Evolutionary conservation across 2,329 filamentous ascomycete genomes (phyloP), one percentile per base, ranked within the genome.

Genomic region (Zasmidium angulare): DNA sequence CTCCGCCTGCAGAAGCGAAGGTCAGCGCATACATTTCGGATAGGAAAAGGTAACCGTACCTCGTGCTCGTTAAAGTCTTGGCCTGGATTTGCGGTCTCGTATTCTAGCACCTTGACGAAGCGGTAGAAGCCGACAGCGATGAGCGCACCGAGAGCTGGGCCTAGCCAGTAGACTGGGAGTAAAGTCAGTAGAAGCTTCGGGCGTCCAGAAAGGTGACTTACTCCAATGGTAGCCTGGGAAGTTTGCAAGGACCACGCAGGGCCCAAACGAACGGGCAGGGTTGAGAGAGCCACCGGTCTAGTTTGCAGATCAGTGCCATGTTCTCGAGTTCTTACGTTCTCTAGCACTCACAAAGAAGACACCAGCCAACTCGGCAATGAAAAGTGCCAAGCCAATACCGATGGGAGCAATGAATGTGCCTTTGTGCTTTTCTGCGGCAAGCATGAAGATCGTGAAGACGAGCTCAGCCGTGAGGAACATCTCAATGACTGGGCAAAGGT

Each of bases 391-490:
- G 3, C 79, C 68, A 29, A 69, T 72, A 23, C 72, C 75, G 43
- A 77, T 65, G 0, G 75, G 75, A 7, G 75, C 75, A 23, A 77
- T 67, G 63, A 74, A 77, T 4, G 74, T 77, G 58, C 72, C 74
- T 61, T 76, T 77, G 70, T 77, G 75, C 66, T 77, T 77, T 62
- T 77, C 75, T 2, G 74, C 74, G 4, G 74, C 75, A 17, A 77
- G 69, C 74, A 77, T 75, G 69, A 76, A 79, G 60, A 82, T 82
- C 52, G 77, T 77, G 63, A 82, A 79, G 60, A 81, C 74, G 19
- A 82, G 74, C 65, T 77, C 68, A n/a, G 77, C 75, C 1, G 80
- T 82, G 43, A 81, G 69, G 56, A 82, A 78, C 77, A 80, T 80
- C 62, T 82, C 79, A 55, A 82, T 81, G 70, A 76, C 65, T 68